Evolutionary conservation across 2,329 filamentous ascomycete genomes (phyloP).

Genomic region (Sclerotinia nivalis): DNA sequence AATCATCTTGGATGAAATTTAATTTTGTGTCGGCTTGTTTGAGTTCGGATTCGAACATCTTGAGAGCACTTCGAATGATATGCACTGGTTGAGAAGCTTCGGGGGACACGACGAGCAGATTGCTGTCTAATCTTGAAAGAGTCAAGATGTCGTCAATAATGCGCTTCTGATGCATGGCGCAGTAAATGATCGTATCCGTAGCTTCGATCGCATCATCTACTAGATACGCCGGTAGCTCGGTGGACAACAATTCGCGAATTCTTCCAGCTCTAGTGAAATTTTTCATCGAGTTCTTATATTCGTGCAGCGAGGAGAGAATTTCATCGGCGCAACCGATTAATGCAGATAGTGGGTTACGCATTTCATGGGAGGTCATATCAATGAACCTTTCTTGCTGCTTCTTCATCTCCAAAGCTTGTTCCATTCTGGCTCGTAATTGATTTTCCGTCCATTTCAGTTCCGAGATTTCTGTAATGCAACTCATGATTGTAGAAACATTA

Average conservation of each 20-base stretch:
- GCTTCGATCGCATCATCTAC: slow-evolving; percentile 67
- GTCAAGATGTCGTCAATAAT: slow-evolving; percentile 65
- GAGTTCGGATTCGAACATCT: slow-evolving; percentile 77
- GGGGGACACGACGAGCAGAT: slow-evolving; percentile 67
- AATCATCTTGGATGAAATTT: slow-evolving; percentile 62
- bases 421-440: slow-evolving; percentile 42
- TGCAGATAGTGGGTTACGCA: slow-evolving; percentile 73
- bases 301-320: slow-evolving; percentile 40
- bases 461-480: slow-evolving; percentile 82
- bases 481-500: slow-evolving; percentile 70
- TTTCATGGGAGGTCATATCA: slow-evolving; percentile 71
- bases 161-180: slow-evolving; percentile 72
- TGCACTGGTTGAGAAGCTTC: slow-evolving; percentile 67
- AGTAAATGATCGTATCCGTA: slow-evolving; percentile 75
- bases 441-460: slow-evolving; percentile 65
- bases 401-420: slow-evolving; percentile 58
- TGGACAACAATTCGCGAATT: slow-evolving; percentile 37
- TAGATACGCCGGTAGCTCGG: slow-evolving; percentile 45
- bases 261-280: slow-evolving; percentile 45
- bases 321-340: slow-evolving; percentile 72
- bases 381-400: slow-evolving; percentile 78
- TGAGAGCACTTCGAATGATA: slow-evolving; percentile 66
- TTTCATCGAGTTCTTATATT: slow-evolving; percentile 68
- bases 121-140: slow-evolving; percentile 68
- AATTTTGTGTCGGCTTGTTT: slow-evolving; percentile 68